phyloP scores from a whole-genome alignment of 1,284 basidiomycete genomes.

The Puccinia horiana region DNA sequence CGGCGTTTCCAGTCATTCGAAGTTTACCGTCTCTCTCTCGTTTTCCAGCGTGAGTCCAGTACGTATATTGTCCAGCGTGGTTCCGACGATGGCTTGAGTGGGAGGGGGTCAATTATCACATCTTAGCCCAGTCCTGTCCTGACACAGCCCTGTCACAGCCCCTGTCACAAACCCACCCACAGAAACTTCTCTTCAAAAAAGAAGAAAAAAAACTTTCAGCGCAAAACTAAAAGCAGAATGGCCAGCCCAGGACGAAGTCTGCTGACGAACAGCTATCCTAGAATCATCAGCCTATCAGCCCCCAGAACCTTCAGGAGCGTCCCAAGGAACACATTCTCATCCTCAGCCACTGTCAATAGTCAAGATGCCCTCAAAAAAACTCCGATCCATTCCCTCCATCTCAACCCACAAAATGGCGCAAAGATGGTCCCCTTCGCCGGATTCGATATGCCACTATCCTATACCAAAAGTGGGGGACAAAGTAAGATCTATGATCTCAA shows the following conservation, averaged over 20 bases:
- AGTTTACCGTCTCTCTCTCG: background rate
- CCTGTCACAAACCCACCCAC: background rate
- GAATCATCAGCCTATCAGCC: background rate
- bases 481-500: constrained; percentile 60
- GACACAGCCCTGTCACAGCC: background rate
- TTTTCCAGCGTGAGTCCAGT: background rate
- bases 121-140: too few species aligned
- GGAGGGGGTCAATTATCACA: too few species aligned
- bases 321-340: background rate
- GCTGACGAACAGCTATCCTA: background rate
- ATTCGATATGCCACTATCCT: constrained; percentile 88
- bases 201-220: background rate
- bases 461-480: constrained; percentile 76
- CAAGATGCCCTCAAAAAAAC: constrained; percentile 66
- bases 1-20: too few species aligned
- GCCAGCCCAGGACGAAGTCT: background rate
- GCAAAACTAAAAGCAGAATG: background rate
- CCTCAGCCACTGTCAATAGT: background rate
- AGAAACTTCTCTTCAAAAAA: background rate
- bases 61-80: background rate
- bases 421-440: constrained; percentile 98
- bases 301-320: background rate
- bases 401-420: constrained; percentile 68
- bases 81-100: background rate
- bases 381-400: constrained; percentile 86